Evolutionary conservation across 257 asterid genomes (phyloP).

Genomic region (Misopates orontium): DNA sequence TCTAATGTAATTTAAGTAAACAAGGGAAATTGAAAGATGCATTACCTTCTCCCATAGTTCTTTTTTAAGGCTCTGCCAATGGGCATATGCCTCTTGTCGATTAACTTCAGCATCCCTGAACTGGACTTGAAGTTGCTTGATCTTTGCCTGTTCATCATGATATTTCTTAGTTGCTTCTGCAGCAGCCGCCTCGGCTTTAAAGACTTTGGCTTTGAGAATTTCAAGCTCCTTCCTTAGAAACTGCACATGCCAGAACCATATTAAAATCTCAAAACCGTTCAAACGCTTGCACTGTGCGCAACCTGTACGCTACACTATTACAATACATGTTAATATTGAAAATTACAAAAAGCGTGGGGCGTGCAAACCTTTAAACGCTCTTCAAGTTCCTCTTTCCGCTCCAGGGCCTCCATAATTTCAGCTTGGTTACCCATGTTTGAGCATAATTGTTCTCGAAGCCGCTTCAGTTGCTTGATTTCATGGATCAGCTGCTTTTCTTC

Average conservation of each 20-base stretch:
- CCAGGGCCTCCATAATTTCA: constrained; percentile 83
- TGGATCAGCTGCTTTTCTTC: constrained; percentile 83
- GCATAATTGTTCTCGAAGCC: constrained; percentile 77
- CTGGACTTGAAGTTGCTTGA: constrained; percentile 66
- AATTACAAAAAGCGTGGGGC: constrained; percentile 10
- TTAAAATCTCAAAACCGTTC: constrained; percentile 18
- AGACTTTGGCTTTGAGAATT: constrained; percentile 54
- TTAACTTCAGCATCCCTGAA: constrained; percentile 70
- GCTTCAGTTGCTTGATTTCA: constrained; percentile 88
- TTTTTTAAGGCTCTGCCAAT: constrained; percentile 59
- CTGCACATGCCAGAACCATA: constrained; percentile 42
- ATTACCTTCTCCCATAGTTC: constrained; percentile 66
- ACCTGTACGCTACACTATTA: neutral
- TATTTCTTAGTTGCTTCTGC: constrained; percentile 54
- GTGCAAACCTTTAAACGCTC: constrained; percentile 67
- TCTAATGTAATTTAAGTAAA: too few relatives aligned
- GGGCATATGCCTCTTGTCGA: constrained; percentile 77
- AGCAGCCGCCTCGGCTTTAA: constrained; percentile 60
- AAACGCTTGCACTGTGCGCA: constrained; percentile 12
- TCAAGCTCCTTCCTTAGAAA: constrained; percentile 73
- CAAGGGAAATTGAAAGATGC: neutral
- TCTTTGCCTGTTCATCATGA: constrained; percentile 56
- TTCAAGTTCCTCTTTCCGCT: constrained; percentile 67
- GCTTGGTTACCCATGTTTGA: constrained; percentile 75
- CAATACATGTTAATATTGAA: constrained; percentile 5